Base-by-base conservation (phyloP, 176 grass and related monocot genomes). In the Carex pumila region DNA sequence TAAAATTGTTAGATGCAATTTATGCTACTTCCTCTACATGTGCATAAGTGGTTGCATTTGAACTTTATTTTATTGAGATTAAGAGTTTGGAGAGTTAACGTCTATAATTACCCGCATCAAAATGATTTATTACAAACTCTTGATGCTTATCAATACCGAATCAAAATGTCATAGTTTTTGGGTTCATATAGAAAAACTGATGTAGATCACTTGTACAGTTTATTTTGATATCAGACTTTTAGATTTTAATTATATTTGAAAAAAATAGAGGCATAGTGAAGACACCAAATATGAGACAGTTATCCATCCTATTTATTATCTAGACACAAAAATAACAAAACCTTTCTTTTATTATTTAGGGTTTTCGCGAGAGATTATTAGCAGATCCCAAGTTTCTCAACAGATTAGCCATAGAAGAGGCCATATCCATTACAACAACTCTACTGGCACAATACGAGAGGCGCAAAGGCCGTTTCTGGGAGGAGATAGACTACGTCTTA, bases 401-500 rank as follows among this genome's bases (percentile, higher is more conserved):
- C 77, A 90, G 91, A 83, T 81, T 99, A 87, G 96, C 96, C 39
- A 99, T 95, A 31, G 96, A 99, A 86, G 96, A 99, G 86, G 79
- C 70, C 8, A 99, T 94, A 89, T 99, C 93, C 62, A 94, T 99
- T 86, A 95, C 91, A 14, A 99, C 96, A 32, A 94, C 96, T 61
- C 88, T 98, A 43, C 14, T 91, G 71, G 93, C 96, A 12, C 96
- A 99, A 84, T 99, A 99, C 83, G 89, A 99, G 86, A 94, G 83
- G 84, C 88, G 93, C 6, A 99, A 95, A 92, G 91, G 96, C 31
- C 85, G 91, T 0, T 99, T 99, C 80, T 84, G 94, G 37, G 89
- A 99, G 87, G 93, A 99, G 84, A 95, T 99, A 3, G 93, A 95
- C 64, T 95, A 99, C 84, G 96, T 95, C 80, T 88, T 99, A 60